Evolutionary conservation across 371 early-diverging fungal species (phyloP).

Genomic region (Saksenaea oblongispora): DNA sequence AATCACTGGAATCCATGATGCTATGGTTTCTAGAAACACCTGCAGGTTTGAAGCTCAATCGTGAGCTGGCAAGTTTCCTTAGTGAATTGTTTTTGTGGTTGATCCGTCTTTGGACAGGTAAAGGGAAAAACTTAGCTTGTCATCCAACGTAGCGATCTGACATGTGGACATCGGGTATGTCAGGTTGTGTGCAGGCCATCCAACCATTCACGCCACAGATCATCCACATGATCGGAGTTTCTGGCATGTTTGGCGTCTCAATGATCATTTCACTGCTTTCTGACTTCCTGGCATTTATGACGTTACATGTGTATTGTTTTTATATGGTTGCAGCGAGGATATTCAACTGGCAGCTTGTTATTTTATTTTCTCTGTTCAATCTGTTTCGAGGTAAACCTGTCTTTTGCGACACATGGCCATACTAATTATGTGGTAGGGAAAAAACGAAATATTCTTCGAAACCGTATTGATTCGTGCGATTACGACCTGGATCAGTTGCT

Average conservation of each 20-base stretch:
- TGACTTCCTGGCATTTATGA: conserved; percentile 82
- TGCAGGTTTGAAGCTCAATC: conserved; percentile 95
- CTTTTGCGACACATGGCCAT: too few relatives aligned
- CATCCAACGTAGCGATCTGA: neutral
- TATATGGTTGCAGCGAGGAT: conserved; percentile 91
- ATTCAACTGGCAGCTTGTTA: conserved; percentile 88
- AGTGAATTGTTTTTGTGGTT: conserved; percentile 95
- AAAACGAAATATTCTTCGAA: conserved; percentile 86
- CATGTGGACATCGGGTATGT: neutral
- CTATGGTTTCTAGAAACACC: conserved; percentile 94
- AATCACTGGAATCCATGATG: conserved; percentile 72
- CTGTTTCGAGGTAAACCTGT: conserved; percentile 79
- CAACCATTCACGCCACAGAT: conserved; percentile 65
- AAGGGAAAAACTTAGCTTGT: neutral
- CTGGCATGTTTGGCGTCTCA: conserved; percentile 84
- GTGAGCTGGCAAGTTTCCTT: conserved; percentile 84
- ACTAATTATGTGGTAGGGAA: conserved; percentile 53
- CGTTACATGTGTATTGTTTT: conserved; percentile 91
- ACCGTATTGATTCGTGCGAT: conserved; percentile 93
- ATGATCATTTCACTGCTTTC: conserved; percentile 81
- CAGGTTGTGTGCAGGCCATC: conserved; percentile 56
- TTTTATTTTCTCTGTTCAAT: conserved; percentile 84
- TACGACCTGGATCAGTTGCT: conserved; percentile 94
- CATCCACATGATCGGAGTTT: conserved; percentile 73
- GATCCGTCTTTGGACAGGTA: conserved; percentile 85